These are phyloP conservation scores for Cladosporium oxysporum DNA, from an alignment of 2,329 filamentous ascomycete species.

Conservation along the genomic window DNA sequence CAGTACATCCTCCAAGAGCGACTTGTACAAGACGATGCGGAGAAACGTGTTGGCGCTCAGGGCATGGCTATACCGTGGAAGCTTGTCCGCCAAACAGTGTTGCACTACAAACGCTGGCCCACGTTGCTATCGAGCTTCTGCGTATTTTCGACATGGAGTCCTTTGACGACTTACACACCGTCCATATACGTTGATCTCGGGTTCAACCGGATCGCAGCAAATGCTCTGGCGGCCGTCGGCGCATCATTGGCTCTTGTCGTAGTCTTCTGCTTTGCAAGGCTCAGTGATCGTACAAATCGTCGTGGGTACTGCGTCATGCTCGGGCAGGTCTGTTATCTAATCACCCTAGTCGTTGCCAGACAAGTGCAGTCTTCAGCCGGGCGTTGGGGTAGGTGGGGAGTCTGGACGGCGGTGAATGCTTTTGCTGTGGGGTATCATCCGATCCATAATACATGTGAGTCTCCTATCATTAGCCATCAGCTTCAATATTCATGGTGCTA, in stretches of 20 bases:
- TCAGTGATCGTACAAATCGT: slow-evolving; percentile 50
- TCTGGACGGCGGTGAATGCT: slow-evolving; percentile 55
- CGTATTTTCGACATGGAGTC: slow-evolving; percentile 56
- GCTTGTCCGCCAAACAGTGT: slow-evolving; percentile 48
- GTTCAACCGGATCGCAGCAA: slow-evolving; percentile 49
- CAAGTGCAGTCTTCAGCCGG: slow-evolving; percentile 47
- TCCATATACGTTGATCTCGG: slow-evolving; percentile 44
- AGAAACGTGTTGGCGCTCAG: slow-evolving; percentile 38
- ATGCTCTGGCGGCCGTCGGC: slow-evolving; percentile 48
- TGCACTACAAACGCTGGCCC: slow-evolving; percentile 52
- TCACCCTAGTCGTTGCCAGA: slow-evolving; percentile 46
- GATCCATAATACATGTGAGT: slow-evolving; percentile 53
- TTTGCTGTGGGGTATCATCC: slow-evolving; percentile 58
- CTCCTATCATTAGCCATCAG: slow-evolving; percentile 36
- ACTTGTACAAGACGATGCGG: slow-evolving; percentile 39
- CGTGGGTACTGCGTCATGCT: slow-evolving; percentile 49
- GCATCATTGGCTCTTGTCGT: slow-evolving; percentile 50
- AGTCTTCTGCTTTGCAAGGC: slow-evolving; percentile 51
- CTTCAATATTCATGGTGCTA: neutral
- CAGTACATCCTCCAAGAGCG: slow-evolving; percentile 39
- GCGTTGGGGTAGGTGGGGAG: slow-evolving; percentile 52
- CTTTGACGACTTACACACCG: slow-evolving; percentile 55
- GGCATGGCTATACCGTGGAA: slow-evolving; percentile 42
- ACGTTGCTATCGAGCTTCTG: slow-evolving; percentile 49
- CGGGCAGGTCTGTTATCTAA: slow-evolving; percentile 50